These are phyloP conservation scores for Phytopythium ostracodes DNA, from an alignment of 352 stramenopile species.

Conservation along the genomic window DNA sequence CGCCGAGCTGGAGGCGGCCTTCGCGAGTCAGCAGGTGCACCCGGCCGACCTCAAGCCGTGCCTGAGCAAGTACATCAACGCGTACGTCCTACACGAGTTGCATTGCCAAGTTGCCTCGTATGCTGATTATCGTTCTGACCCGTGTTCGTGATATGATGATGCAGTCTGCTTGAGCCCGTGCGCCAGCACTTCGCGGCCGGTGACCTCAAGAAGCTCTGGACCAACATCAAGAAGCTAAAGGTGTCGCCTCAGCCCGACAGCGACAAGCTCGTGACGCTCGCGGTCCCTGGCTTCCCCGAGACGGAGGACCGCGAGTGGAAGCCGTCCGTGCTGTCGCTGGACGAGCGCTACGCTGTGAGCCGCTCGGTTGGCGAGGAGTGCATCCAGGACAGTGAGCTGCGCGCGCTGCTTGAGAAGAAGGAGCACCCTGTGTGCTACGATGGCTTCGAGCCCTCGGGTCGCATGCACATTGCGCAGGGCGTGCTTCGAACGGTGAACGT, in stretches of 20 bases:
- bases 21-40: slow-evolving; percentile 90
- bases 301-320: slow-evolving; percentile 64
- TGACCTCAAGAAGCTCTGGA: slow-evolving; percentile 94
- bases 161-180: slow-evolving; percentile 92
- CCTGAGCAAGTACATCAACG: slow-evolving; percentile 91
- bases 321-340: slow-evolving; percentile 66
- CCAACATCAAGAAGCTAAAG: slow-evolving; percentile 91
- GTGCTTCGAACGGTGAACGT: slow-evolving; percentile 98
- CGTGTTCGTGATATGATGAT: background rate
- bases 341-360: slow-evolving; percentile 76
- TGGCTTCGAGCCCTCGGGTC: slow-evolving; percentile 97
- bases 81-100: slow-evolving; percentile 18
- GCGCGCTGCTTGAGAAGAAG: slow-evolving; percentile 85
- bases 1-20: slow-evolving; percentile 90
- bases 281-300: slow-evolving; percentile 60
- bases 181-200: slow-evolving; percentile 94
- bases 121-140: background rate
- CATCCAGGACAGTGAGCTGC: slow-evolving; percentile 90
- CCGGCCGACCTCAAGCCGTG: slow-evolving; percentile 96
- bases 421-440: slow-evolving; percentile 94
- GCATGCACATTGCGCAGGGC: slow-evolving; percentile 99
- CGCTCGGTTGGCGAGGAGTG: slow-evolving; percentile 91
- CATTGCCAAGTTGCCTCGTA: background rate
- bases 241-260: slow-evolving; percentile 52
- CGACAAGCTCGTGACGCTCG: slow-evolving; percentile 71